These are phyloP conservation scores for Betula pendula DNA, from an alignment of 306 rosid genomes.

Conservation along the genomic window DNA sequence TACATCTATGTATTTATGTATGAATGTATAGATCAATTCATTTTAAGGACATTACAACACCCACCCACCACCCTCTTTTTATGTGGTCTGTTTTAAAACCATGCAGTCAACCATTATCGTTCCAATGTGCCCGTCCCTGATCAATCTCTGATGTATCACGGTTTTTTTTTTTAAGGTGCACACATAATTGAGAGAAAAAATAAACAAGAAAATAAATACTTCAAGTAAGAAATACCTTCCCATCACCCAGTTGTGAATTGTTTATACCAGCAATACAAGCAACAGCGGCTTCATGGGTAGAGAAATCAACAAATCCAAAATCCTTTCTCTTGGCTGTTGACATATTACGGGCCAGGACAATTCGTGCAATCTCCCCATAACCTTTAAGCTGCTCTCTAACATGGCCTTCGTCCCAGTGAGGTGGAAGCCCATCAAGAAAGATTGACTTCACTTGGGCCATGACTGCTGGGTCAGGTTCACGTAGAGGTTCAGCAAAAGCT, in stretches of 20 bases:
- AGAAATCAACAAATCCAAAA: constrained; percentile 85
- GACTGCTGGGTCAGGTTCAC: constrained; percentile 65
- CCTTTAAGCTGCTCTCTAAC: constrained; percentile 50
- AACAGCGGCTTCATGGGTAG: constrained; percentile 74
- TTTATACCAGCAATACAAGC: constrained; percentile 66
- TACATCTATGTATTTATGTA: background rate
- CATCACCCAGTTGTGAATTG: constrained; percentile 55
- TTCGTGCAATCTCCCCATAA: constrained; percentile 63
- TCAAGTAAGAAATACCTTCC: constrained; percentile 51
- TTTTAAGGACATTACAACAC: background rate
- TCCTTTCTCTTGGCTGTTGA: constrained; percentile 76
- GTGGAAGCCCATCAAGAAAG: constrained; percentile 74
- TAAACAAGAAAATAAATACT: constrained; percentile 11
- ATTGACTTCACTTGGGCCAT: constrained; percentile 88
- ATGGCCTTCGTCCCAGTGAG: constrained; percentile 67
- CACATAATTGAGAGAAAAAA: background rate
- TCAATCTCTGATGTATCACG: background rate
- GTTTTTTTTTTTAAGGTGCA: background rate
- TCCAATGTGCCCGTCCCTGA: constrained; percentile 13
- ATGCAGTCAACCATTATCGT: background rate
- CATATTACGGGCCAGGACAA: constrained; percentile 71
- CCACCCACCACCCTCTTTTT: constrained; percentile 2
- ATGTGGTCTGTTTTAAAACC: constrained; percentile 3
- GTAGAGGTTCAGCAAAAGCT: constrained; percentile 79
- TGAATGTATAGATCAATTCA: background rate